phyloP scores from a whole-genome alignment of 805 yeast species.

The Middelhovenomyces tepae region DNA sequence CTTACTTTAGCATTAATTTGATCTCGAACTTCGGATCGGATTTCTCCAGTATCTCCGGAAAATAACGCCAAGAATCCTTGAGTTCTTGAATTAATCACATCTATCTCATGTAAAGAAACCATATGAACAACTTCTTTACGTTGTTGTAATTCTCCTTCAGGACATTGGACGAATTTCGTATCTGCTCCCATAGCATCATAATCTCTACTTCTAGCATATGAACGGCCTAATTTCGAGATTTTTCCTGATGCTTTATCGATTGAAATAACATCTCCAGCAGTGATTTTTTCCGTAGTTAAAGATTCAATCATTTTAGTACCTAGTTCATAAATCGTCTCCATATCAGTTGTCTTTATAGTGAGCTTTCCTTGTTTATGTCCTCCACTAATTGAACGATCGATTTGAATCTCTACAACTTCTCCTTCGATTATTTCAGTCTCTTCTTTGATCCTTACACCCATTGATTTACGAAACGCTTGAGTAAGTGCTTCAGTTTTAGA shows the following conservation, averaged over 20 bases:
- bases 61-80: conserved; percentile 95
- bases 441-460: conserved; percentile 91
- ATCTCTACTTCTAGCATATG: conserved; percentile 92
- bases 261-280: conserved; percentile 94
- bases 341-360: conserved; percentile 94
- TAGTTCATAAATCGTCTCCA: conserved; percentile 96
- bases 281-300: conserved; percentile 84
- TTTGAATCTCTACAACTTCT: conserved; percentile 95
- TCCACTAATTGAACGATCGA: conserved; percentile 88
- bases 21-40: conserved; percentile 88
- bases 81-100: conserved; percentile 93
- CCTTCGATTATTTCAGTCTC: conserved; percentile 98
- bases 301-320: conserved; percentile 94
- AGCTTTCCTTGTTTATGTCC: conserved; percentile 98
- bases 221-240: conserved; percentile 88
- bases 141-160: conserved; percentile 96
- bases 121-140: conserved; percentile 95
- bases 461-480: conserved; percentile 92
- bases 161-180: conserved; percentile 94
- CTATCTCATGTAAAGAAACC: conserved; percentile 95
- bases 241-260: conserved; percentile 95
- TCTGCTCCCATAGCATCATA: conserved; percentile 99
- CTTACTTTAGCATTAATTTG: conserved; percentile 96
- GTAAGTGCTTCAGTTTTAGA: conserved; percentile 94
- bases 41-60: conserved; percentile 97